Conservation (phyloP, 1,284 basidiomycete species). For the Fomitopsis schrenkii region DNA sequence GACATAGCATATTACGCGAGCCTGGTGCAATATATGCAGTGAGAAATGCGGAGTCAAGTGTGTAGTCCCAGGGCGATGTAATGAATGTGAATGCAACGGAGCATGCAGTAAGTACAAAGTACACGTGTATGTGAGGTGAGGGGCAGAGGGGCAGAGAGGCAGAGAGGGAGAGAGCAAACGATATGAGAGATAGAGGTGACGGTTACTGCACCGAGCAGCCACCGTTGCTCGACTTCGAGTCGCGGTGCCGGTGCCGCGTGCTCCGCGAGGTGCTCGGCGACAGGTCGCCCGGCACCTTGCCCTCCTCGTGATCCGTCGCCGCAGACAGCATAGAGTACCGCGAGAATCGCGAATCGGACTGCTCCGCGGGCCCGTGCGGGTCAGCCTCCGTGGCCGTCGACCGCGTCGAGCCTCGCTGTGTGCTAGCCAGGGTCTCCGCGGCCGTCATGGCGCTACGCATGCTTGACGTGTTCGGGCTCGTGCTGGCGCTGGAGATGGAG, state of each 20-base stretch:
- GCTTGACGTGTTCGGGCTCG: slow-evolving; percentile 28
- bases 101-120: slow-evolving; percentile 3
- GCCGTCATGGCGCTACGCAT: slow-evolving; percentile 33
- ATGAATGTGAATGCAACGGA: slow-evolving; percentile 1
- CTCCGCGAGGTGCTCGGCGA: slow-evolving; percentile 9
- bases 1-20: slow-evolving; percentile 1
- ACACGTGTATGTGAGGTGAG: not conserved
- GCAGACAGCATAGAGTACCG: slow-evolving; percentile 26
- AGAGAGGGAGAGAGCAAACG: not conserved
- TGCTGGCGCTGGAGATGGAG: slow-evolving; percentile 32
- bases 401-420: slow-evolving; percentile 15
- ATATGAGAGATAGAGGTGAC: not conserved
- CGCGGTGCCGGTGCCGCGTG: slow-evolving; percentile 15
- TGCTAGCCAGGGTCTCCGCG: slow-evolving; percentile 27
- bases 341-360: slow-evolving; percentile 22
- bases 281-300: slow-evolving; percentile 18
- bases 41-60: slow-evolving; percentile 2
- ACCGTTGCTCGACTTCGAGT: slow-evolving; percentile 12
- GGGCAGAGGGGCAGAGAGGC: not conserved
- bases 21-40: slow-evolving; percentile 10
- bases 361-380: slow-evolving; percentile 11
- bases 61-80: not conserved
- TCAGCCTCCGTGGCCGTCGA: slow-evolving; percentile 17
- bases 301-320: slow-evolving; percentile 22
- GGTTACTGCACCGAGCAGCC: slow-evolving; percentile 21